A percentile compares a stretch with the other conserved stretches of the same genome.
These are phyloP conservation scores for Nannochloropsis salina DNA, from an alignment of 108 stramenopile genomes.

Conservation along the genomic window DNA sequence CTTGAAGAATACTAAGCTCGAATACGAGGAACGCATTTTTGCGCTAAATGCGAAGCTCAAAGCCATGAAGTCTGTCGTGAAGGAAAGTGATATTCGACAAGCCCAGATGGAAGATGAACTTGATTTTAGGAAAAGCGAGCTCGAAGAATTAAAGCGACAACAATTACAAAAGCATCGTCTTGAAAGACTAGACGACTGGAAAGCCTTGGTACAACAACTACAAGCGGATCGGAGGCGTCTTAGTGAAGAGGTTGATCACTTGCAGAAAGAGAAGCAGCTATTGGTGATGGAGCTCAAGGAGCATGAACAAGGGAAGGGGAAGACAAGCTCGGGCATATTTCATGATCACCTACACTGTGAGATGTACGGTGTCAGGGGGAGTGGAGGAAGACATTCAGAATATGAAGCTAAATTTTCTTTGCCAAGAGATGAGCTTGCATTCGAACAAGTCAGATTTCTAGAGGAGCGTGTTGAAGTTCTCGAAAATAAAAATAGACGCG, in stretches of 20 bases:
- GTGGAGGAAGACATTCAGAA: not conserved
- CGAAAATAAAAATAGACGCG: not conserved
- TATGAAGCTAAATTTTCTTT: not conserved
- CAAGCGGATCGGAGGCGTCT: not conserved
- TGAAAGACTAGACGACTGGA: not conserved
- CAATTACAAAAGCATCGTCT: not conserved
- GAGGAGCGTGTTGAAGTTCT: not conserved
- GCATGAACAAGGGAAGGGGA: not conserved
- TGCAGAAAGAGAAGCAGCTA: not conserved
- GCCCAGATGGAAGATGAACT: not conserved
- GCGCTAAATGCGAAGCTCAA: not conserved
- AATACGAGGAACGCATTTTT: not conserved
- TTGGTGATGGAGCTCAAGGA: not conserved
- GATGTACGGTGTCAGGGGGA: not conserved
- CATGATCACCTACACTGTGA: not conserved
- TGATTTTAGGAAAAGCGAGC: not conserved
- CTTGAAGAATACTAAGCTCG: not conserved
- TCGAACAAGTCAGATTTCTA: not conserved
- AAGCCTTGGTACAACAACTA: not conserved
- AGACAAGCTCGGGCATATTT: not conserved
- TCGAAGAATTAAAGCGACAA: not conserved
- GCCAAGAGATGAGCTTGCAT: not conserved
- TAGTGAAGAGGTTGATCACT: not conserved
- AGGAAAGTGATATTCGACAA: not conserved
- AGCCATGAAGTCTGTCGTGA: not conserved